These are phyloP conservation scores for Colletotrichum eremochloae DNA, from an alignment of 2,329 filamentous ascomycete genomes.

Conservation along the genomic window DNA sequence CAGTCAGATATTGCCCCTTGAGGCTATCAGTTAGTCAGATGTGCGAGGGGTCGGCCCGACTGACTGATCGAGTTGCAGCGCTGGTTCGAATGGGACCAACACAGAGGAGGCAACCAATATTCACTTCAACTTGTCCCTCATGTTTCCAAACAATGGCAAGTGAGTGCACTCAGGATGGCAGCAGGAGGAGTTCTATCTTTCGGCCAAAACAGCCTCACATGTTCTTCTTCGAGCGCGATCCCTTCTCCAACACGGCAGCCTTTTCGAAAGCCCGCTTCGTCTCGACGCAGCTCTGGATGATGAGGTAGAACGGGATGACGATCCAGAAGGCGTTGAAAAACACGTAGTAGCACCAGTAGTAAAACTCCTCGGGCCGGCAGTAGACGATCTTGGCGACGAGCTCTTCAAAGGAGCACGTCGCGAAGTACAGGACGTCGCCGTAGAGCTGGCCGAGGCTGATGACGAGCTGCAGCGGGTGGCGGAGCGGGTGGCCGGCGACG, in stretches of 20 bases:
- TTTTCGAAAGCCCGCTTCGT: slow-evolving; percentile 47
- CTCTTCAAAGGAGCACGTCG: slow-evolving; percentile 60
- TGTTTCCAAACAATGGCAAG: not conserved
- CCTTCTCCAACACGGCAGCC: slow-evolving; percentile 43
- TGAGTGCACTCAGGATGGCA: not conserved
- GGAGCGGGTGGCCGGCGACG: slow-evolving; percentile 57
- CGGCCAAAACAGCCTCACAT: not conserved
- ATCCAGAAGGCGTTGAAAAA: slow-evolving; percentile 68
- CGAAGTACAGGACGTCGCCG: slow-evolving; percentile 66
- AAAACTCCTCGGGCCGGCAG: slow-evolving; percentile 64
- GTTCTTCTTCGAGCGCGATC: slow-evolving; percentile 14
- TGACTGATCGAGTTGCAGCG: no score
- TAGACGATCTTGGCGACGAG: slow-evolving; percentile 55
- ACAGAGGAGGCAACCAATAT: not conserved
- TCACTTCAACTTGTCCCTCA: not conserved
- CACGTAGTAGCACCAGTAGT: slow-evolving; percentile 68
- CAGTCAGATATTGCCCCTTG: no score
- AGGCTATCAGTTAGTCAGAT: no score
- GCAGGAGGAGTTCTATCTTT: no score
- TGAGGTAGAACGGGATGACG: slow-evolving; percentile 57
- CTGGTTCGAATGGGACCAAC: not conserved
- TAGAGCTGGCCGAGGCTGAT: slow-evolving; percentile 64
- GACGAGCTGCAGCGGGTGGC: slow-evolving; percentile 63
- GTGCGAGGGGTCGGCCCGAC: no score
- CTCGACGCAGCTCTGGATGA: slow-evolving; percentile 49